phyloP scores from a whole-genome alignment of 805 yeast species.

The Sugiyamaella qingdaonensis region DNA sequence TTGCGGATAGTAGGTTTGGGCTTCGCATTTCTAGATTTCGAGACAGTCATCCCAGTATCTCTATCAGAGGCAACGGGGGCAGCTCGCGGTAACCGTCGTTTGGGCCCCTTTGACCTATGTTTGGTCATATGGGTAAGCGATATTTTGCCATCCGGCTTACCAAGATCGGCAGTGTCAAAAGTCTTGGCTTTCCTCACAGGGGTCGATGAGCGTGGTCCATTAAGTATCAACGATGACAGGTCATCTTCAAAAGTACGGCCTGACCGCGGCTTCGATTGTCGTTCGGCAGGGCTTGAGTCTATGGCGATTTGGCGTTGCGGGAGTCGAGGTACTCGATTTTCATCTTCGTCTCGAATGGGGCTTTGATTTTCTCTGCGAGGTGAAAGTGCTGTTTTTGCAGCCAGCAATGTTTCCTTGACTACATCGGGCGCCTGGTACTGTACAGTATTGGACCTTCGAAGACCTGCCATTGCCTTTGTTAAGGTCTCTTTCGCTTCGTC shows the following conservation, averaged over 20 bases:
- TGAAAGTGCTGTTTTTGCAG: constrained; percentile 16
- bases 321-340: constrained; percentile 4
- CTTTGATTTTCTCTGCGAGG: constrained; percentile 1
- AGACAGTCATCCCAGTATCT: neutral
- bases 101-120: constrained; percentile 37
- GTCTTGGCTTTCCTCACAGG: constrained; percentile 20
- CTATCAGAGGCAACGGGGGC: neutral
- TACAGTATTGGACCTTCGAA: constrained; percentile 20
- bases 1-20: constrained; percentile 19
- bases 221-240: neutral
- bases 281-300: neutral
- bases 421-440: constrained; percentile 20
- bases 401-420: constrained; percentile 15
- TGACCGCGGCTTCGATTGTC: neutral
- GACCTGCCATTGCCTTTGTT: constrained; percentile 18
- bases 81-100: constrained; percentile 34
- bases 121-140: constrained; percentile 32
- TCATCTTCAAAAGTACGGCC: neutral
- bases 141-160: constrained; percentile 1
- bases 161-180: constrained; percentile 17
- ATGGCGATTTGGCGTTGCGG: neutral
- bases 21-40: neutral
- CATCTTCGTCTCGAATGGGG: neutral
- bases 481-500: constrained; percentile 21
- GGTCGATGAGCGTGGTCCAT: neutral